Percentiles rank a stretch among this genome's conserved stretches.
These are phyloP conservation scores for Ustilago crameri DNA, from an alignment of 1,284 basidiomycete genomes.

Conservation along the genomic window DNA sequence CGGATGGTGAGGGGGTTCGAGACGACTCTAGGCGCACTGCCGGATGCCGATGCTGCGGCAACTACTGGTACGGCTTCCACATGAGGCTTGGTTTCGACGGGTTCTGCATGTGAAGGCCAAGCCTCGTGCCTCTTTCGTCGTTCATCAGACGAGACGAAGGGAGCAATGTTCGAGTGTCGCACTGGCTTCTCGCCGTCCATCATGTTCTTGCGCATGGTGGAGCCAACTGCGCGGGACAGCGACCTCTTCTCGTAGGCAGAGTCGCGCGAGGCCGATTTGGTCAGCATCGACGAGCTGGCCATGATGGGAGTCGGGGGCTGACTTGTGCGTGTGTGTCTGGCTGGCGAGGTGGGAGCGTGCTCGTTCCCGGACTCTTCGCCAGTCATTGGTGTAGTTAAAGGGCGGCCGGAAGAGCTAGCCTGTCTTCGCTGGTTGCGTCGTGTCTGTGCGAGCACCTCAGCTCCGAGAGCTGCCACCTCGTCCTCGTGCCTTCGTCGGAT, in stretches of 20 bases:
- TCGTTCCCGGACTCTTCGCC: conserved; percentile 24
- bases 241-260: conserved; percentile 28
- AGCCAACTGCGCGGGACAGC: conserved; percentile 40
- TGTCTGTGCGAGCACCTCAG: conserved; percentile 56
- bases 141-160: conserved; percentile 6
- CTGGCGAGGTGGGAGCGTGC: conserved; percentile 13
- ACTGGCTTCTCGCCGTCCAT: conserved; percentile 46
- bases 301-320: conserved; percentile 6
- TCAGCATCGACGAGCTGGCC: conserved; percentile 11
- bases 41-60: neutral
- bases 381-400: conserved; percentile 3
- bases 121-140: conserved; percentile 21
- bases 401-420: conserved; percentile 20
- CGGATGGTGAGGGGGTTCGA: conserved; percentile 1
- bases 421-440: conserved; percentile 51
- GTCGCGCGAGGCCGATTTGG: conserved; percentile 38
- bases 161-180: conserved; percentile 7
- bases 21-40: neutral
- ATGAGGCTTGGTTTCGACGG: conserved; percentile 5
- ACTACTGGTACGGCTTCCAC: neutral
- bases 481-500: conserved; percentile 62
- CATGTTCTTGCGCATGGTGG: conserved; percentile 43
- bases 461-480: conserved; percentile 62
- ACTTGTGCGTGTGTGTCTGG: conserved; percentile 15
- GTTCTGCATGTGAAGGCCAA: conserved; percentile 11